Base-by-base conservation (phyloP, 768 basidiomycete genomes). In the Cyclocybe cylindracea region DNA sequence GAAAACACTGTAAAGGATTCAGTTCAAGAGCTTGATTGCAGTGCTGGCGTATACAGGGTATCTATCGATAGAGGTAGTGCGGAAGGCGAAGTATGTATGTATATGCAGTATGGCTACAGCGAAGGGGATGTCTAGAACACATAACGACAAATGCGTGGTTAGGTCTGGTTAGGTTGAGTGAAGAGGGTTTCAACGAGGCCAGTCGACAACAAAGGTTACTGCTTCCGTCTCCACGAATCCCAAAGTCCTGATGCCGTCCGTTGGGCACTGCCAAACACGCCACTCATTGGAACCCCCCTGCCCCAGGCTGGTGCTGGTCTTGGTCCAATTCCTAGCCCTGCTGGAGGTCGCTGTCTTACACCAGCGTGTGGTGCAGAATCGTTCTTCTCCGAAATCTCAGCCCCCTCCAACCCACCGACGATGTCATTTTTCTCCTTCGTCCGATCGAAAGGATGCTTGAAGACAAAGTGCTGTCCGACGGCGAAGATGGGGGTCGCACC, bases 401-500 rank as follows among this genome's bases (percentile, higher is more conserved):
- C 37, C 16, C 7, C 37, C 11, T 38, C 37, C 4, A 7, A 38
- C 24, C 24, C 24, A 5, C 24, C 24, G 7, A 44, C 24, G 14
- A 44, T 44, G 13, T 31, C 29, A 7, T 18, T 29, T 24, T 44
- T 29, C 13, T 44, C 16, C 24, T 24, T 14, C 7, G 16, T 16
- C 24, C 76, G 74, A 33, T 66, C 64, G 65, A 85, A 86, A 4
- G 82, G 75, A 4, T 67, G 68, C 40, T 63, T 72, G 66, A 86
- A 86, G 11, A 76, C 34, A 40, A 66, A 70, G 64, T 85, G 81
- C 48, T 87, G 85, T 4, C 64, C 70, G 60, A 72, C 74, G 1
- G 83, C 82, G 29, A 85, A 69, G 4, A 76, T 57, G 2, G 82
- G 83, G 31, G 74, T 83, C 11, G 83, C 59, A 11, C 58, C 80